Evolutionary conservation across 441 rosid species (phyloP).

Genomic region (Populus tomentosa): DNA sequence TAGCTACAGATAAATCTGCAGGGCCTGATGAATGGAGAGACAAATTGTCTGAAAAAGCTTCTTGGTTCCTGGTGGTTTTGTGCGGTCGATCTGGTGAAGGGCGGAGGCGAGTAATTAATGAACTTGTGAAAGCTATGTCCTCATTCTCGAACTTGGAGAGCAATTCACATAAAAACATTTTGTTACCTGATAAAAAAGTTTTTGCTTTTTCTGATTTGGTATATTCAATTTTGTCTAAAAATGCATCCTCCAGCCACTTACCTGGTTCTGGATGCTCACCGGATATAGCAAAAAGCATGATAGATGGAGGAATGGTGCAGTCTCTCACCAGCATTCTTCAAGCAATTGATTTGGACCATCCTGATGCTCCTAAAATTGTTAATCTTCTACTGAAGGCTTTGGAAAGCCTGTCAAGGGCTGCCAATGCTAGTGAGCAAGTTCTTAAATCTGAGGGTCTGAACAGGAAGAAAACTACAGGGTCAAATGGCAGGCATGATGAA

Average conservation of each 20-base stretch:
- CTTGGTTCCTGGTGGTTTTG: slow-evolving; percentile 86
- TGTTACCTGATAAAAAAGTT: slow-evolving; percentile 79
- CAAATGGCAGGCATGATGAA: slow-evolving; percentile 51
- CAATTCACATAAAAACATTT: slow-evolving; percentile 48
- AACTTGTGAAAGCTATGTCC: slow-evolving; percentile 78
- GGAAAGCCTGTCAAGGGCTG: slow-evolving; percentile 93
- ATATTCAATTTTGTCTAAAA: slow-evolving; percentile 81
- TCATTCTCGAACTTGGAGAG: slow-evolving; percentile 63
- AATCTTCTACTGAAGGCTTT: slow-evolving; percentile 83
- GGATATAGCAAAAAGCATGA: slow-evolving; percentile 96
- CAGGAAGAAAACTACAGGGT: slow-evolving; percentile 53
- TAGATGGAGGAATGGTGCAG: slow-evolving; percentile 86
- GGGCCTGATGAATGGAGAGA: slow-evolving; percentile 93
- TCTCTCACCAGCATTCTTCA: slow-evolving; percentile 78
- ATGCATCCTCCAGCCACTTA: slow-evolving; percentile 72
- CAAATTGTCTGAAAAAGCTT: slow-evolving; percentile 87
- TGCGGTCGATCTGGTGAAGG: slow-evolving; percentile 96
- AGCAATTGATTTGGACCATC: slow-evolving; percentile 93
- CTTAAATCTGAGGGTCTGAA: slow-evolving; percentile 60
- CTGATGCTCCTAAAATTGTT: slow-evolving; percentile 89
- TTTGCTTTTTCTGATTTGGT: slow-evolving; percentile 75
- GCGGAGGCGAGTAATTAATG: slow-evolving; percentile 77
- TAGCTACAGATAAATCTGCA: slow-evolving; percentile 59
- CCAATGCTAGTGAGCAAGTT: slow-evolving; percentile 80
- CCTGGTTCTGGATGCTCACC: slow-evolving; percentile 91